Evolutionary conservation across 371 early-diverging fungal species (phyloP).

Genomic region (Zychaea mexicana): DNA sequence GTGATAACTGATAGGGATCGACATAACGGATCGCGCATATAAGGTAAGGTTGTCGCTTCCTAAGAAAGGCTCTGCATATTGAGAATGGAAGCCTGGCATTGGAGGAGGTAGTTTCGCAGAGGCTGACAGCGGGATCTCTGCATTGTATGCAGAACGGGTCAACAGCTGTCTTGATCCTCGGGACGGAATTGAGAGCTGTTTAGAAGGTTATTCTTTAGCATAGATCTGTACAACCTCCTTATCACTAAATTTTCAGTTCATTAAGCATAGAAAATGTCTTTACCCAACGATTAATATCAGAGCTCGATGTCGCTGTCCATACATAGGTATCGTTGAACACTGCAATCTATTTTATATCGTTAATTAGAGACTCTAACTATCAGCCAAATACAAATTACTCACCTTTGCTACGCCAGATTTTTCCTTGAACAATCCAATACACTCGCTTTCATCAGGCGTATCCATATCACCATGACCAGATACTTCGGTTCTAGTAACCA

Average conservation of each 20-base stretch:
- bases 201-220: no score
- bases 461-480: slow-evolving; percentile 40
- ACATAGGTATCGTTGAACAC: slow-evolving; percentile 81
- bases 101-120: slow-evolving; percentile 45
- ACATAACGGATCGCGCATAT: slow-evolving; percentile 53
- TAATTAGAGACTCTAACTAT: neutral
- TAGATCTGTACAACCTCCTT: no score
- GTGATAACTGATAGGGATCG: slow-evolving; percentile 52
- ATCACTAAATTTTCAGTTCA: neutral
- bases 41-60: slow-evolving; percentile 40
- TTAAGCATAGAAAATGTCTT: neutral
- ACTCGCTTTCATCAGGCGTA: slow-evolving; percentile 58
- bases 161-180: slow-evolving; percentile 42
- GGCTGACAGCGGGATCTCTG: slow-evolving; percentile 44
- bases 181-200: slow-evolving; percentile 60
- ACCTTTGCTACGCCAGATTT: slow-evolving; percentile 80
- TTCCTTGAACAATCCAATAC: slow-evolving; percentile 88
- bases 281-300: slow-evolving; percentile 86
- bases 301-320: slow-evolving; percentile 91
- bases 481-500: slow-evolving; percentile 78
- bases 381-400: slow-evolving; percentile 2
- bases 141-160: slow-evolving; percentile 49
- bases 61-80: slow-evolving; percentile 36
- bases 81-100: slow-evolving; percentile 27
- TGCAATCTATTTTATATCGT: slow-evolving; percentile 49